Evolutionary conservation across 179 eudicot species (phyloP).

Genomic region (Heliamphora pulchella): DNA sequence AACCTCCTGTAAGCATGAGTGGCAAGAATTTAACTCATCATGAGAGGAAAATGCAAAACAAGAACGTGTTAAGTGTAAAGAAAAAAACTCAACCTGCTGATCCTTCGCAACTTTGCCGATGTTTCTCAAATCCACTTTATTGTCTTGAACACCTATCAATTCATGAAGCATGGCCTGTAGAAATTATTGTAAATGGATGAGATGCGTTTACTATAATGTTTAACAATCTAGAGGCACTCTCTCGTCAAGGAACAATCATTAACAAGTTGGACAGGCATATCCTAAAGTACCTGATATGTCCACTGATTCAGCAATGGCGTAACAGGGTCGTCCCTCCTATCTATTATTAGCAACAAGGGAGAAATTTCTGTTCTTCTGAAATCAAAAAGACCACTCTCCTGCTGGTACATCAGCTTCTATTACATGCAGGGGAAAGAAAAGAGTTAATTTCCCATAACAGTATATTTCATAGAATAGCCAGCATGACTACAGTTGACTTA

Average conservation of each 20-base stretch:
- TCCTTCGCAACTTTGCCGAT: conserved; percentile 60
- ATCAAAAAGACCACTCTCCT: conserved; percentile 91
- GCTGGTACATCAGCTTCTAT: conserved; percentile 93
- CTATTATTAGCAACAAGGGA: conserved; percentile 69
- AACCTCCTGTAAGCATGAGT: conserved; percentile 49
- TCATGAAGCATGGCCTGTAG: conserved; percentile 88
- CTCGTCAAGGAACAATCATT: neutral
- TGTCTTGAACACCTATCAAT: conserved; percentile 77
- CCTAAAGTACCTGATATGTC: conserved; percentile 73
- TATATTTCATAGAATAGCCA: neutral
- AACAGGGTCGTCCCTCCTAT: conserved; percentile 89
- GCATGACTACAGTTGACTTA: neutral
- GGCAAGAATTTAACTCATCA: conserved; percentile 10
- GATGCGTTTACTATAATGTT: neutral
- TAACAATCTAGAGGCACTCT: neutral
- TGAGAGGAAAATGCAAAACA: neutral
- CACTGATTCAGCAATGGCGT: conserved; percentile 88
- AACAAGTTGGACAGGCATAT: conserved; percentile 8
- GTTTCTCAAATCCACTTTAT: conserved; percentile 74
- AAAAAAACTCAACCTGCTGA: conserved; percentile 53
- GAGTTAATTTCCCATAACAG: neutral
- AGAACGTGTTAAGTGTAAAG: neutral
- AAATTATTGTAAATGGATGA: conserved; percentile 11
- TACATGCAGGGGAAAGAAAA: neutral
- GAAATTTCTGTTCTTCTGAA: conserved; percentile 76